Base-by-base conservation (phyloP, 768 basidiomycete genomes). In the Hypholoma sublateritium region DNA sequence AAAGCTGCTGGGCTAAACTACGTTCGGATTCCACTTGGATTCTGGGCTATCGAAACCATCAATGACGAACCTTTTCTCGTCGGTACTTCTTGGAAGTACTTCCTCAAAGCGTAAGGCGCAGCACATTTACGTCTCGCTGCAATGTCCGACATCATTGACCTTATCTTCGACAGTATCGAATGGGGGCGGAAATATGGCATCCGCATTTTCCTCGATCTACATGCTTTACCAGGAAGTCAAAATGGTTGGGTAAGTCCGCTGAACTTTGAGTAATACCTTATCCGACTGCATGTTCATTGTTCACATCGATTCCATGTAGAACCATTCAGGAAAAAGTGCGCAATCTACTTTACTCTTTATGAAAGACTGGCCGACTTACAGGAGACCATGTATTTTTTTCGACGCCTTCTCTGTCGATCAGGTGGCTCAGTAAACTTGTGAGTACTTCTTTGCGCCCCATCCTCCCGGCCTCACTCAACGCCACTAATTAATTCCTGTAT, bases 171-270 rank as follows among this genome's bases (percentile, higher is more conserved):
- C 56, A 75, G 74, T 16, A 81, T 96, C 59, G 74, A 82, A 56
- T 97, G 94, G 94, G 89, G 86, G n/a, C 80, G 93, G 63, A 96
- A 95, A 72, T 96, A 96, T 68, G 94, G 95, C 4, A 69, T 96
- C 48, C 85, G 94, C 44, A 91, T 96, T 60, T 88, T 90, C 69
- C 80, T 95, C 34, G 95, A 96, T 73, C 70, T 93, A 14, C 86
- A 88, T 59, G 72, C 85, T 25, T 76, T 89, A 24, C 86, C 86
- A 28, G 88, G 88, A 51, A 85, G 85, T 56, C 90, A 93, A 72
- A 95, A 94, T 72, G 91, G 89, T 25, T 94, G 91, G 90, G 76
- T 78, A 55, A 64, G 72, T 63, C 42, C 47, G n/a, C 16, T 42
- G 35, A 53, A 44, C 37, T 32, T 43, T 48, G 35, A 52, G 41